Evolutionary conservation across 2,329 filamentous ascomycete genomes (phyloP), one percentile per base, ranked within the genome.

Genomic region (Hirsutella thompsonii): DNA sequence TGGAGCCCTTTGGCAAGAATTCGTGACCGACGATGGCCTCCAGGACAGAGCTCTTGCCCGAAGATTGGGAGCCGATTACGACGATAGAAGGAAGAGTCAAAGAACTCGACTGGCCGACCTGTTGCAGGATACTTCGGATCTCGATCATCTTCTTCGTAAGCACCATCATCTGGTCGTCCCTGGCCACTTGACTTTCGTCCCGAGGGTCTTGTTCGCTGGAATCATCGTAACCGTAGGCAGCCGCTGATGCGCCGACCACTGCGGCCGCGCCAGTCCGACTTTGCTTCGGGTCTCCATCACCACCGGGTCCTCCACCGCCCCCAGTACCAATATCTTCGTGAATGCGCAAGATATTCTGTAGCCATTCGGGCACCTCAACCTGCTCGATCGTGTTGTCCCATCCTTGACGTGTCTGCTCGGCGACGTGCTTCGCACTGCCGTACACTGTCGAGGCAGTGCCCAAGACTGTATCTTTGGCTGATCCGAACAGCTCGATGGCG

Each of bases 121-220:
- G 86, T 55, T 93, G 84, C 20, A 98, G 70, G 42, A 98, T 86
- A 50, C 81, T 89, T 50, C 93, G 74, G 43, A 98, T 96, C 67
- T 98, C 92, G 55, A 98, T 98, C 92, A 98, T 98, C 66, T 96
- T 96, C 67, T 92, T 90, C 2, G 93, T 98, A 55, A 98, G 69
- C 50, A 95, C 72, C 92, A 98, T 98, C 90, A 98, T 98, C 62
- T 98, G 92, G 58, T 98, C 92, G 54, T 98, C 92, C 53, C 79
- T 79, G 16, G 87, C 85, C 38, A 74, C 70, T 54, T 83, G 78
- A 42, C 81, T 76, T 18, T 66, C 69, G 8, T 70, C 67, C 42
- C 79, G 69, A 4, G 69, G 61, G 47, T 81, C 76, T 29, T 90
- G 77, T 29, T 83, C 77, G 32, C 69, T 63, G 2, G 78, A 75